A percentile compares a stretch with the other conserved stretches of the same genome.
Conservation (phyloP, 2,329 filamentous ascomycete genomes). For the Arachnopeziza araneosa region DNA sequence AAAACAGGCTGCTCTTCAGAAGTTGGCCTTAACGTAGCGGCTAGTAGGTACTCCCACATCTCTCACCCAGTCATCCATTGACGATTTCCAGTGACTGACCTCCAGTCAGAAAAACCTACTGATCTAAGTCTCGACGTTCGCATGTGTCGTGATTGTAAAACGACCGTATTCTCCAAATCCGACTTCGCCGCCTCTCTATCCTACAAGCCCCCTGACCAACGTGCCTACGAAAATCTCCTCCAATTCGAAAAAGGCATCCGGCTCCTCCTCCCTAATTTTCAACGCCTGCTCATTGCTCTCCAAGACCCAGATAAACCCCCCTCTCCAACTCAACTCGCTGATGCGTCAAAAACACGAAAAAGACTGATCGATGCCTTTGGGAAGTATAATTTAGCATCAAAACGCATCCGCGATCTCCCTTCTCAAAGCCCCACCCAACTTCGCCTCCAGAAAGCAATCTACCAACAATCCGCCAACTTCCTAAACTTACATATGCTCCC, state of each 20-base stretch:
- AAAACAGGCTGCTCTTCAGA: constrained; percentile 80
- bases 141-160: constrained; percentile 86
- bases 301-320: constrained; percentile 57
- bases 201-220: constrained; percentile 53
- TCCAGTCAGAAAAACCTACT: constrained; percentile 40
- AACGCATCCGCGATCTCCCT: constrained; percentile 61
- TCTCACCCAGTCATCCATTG: constrained; percentile 12
- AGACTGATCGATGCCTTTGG: constrained; percentile 66
- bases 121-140: constrained; percentile 73
- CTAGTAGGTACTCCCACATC: constrained; percentile 42
- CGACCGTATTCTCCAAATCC: constrained; percentile 61
- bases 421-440: constrained; percentile 58
- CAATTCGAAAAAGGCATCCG: constrained; percentile 69
- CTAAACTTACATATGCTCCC: constrained; percentile 72
- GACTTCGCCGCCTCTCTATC: constrained; percentile 58
- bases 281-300: constrained; percentile 56
- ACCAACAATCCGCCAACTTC: constrained; percentile 64
- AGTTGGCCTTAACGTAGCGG: constrained; percentile 71
- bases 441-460: constrained; percentile 61
- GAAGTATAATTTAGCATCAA: constrained; percentile 64
- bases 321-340: constrained; percentile 49
- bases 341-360: constrained; percentile 66
- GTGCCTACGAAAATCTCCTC: constrained; percentile 60
- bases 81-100: constrained; percentile 32
- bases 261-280: constrained; percentile 62